Base-by-base conservation (phyloP, 805 yeast genomes). In the Teunomyces stri region DNA sequence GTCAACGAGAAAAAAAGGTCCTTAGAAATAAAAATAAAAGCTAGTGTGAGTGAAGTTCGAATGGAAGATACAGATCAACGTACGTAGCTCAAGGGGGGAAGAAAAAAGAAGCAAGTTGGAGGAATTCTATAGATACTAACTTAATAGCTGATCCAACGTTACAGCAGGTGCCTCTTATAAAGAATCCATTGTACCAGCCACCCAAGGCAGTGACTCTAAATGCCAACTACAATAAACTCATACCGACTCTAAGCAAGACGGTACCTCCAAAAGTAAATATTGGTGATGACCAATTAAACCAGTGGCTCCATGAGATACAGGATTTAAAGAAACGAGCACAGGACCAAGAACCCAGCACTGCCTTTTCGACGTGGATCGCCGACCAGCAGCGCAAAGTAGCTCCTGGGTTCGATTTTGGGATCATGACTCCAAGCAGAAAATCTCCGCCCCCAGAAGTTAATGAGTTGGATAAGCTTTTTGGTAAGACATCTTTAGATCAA, bases 161-260 rank as follows among this genome's bases (percentile, higher is more conserved):
- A 5, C 66, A 75, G 30, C 81, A 80, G 50, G 75, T 82, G 0
- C 86, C 87, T 0, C 69, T 82, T 34, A 74, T 79, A 12, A 66
- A 75, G 33, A 79, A 81, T 47, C 85, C 82, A 3, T 64, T 66
- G 21, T 72, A 64, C 51, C 75, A 70, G 46, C 79, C 82, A 0
- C 85, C 87, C 13, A 76, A 72, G 49, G 77, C 85, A 0, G 72
- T 81, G 11, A 73, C 80, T 5, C 65, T 82, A 31, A 79, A 82
- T 31, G 61, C 72, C 28, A 75, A 75, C 51, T 82, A 51, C 41
- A 49, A 36, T 42, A 68, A 68, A 49, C 52, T 72, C 20, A 55
- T 72, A 18, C 69, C 75, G 3, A 61, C 68, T 16, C 50, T 72
- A 16, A 51, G 68, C 6, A 57, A 46, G 5, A 68, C 66, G 20